Evolutionary conservation across 192 early-diverging fungal genomes (phyloP).

Genomic region (Umbelopsis sp.): DNA sequence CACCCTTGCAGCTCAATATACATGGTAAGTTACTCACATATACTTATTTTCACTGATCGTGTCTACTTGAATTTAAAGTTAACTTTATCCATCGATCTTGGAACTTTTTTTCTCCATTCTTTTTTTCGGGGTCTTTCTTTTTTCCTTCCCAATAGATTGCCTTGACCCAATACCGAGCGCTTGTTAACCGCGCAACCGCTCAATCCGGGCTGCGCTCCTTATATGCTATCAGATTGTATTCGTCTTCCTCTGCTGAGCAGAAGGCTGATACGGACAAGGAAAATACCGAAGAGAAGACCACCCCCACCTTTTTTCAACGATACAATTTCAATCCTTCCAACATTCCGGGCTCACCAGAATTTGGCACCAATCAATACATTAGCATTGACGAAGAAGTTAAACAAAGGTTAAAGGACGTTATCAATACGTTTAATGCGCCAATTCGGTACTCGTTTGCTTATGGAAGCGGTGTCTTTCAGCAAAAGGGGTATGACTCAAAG

Average conservation of each 20-base stretch:
- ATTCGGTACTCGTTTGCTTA: slow-evolving; percentile 91
- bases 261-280: neutral
- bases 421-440: slow-evolving; percentile 55
- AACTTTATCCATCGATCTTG: neutral
- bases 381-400: slow-evolving; percentile 57
- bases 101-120: neutral
- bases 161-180: neutral
- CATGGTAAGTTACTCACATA: neutral
- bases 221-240: neutral
- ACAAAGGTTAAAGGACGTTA: slow-evolving; percentile 50
- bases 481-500: slow-evolving; percentile 75
- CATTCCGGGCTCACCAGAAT: slow-evolving; percentile 49
- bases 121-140: neutral
- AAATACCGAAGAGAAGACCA: neutral
- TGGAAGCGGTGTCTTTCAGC: slow-evolving; percentile 92
- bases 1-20: neutral
- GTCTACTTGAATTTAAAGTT: neutral
- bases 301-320: slow-evolving; percentile 9
- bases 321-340: slow-evolving; percentile 39
- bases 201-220: neutral
- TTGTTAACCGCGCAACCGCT: neutral
- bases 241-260: neutral
- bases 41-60: neutral
- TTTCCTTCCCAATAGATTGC: neutral
- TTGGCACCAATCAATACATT: slow-evolving; percentile 63